Percentiles rank a stretch among this genome's conserved stretches.
These are phyloP conservation scores for Paecilomyces variotii DNA, from an alignment of 2,329 filamentous ascomycete species.

Conservation along the genomic window DNA sequence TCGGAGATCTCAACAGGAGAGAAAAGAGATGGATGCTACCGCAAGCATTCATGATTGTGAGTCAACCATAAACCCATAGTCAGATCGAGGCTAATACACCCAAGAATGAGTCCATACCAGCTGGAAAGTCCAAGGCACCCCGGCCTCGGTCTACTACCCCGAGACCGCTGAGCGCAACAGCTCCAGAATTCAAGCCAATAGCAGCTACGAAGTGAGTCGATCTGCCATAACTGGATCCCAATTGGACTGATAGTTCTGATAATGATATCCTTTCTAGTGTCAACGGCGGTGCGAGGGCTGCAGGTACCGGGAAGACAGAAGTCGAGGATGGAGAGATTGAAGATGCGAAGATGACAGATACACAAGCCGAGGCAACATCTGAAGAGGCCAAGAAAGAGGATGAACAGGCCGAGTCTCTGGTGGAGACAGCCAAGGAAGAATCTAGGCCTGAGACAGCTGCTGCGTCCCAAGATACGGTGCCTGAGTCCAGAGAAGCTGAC, in stretches of 20 bases:
- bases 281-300: constrained; percentile 16
- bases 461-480: not conserved
- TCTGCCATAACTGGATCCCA: not conserved
- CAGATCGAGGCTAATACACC: constrained; percentile 11
- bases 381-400: not conserved
- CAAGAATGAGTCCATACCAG: constrained; percentile 18
- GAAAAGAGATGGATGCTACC: constrained; percentile 44
- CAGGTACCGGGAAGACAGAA: constrained; percentile 23
- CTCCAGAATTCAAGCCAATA: constrained; percentile 33
- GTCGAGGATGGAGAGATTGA: constrained; percentile 41
- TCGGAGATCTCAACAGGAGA: constrained; percentile 40
- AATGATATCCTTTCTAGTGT: constrained; percentile 13
- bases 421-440: not conserved
- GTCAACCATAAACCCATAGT: constrained; percentile 12
- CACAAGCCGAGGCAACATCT: constrained; percentile 6
- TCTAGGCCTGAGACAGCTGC: not conserved
- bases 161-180: constrained; percentile 32
- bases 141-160: constrained; percentile 23
- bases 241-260: constrained; percentile 13
- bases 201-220: constrained; percentile 27
- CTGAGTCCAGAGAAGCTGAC: constrained; percentile 9
- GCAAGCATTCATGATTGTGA: constrained; percentile 37
- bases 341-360: constrained; percentile 37
- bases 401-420: not conserved
- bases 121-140: constrained; percentile 19